Evolutionary conservation across 2,329 filamentous ascomycete species (phyloP).

Genomic region (Penicillium digitatum): DNA sequence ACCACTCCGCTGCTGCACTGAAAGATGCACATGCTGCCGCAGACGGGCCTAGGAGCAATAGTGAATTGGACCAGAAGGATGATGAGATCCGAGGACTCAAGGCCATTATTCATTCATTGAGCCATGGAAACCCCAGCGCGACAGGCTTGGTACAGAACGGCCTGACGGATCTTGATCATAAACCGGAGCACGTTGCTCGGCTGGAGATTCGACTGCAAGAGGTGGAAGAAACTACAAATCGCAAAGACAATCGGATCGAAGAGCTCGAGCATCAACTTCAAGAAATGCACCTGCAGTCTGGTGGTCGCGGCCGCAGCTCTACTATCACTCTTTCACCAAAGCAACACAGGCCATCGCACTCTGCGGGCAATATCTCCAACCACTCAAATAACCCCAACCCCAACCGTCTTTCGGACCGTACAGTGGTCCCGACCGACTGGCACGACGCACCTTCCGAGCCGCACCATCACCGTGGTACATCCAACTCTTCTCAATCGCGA

Average conservation of each 20-base stretch:
- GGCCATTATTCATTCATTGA: conserved; percentile 94
- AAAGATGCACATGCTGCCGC: conserved; percentile 51
- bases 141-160: conserved; percentile 31
- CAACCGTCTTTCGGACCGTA: conserved; percentile 43
- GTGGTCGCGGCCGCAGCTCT: conserved; percentile 31
- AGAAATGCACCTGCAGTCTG: conserved; percentile 31
- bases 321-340: conserved; percentile 35
- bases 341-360: conserved; percentile 33
- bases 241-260: conserved; percentile 70
- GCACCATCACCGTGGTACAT: conserved; percentile 25
- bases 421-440: conserved; percentile 43
- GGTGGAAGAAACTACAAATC: conserved; percentile 67
- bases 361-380: conserved; percentile 25
- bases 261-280: conserved; percentile 79
- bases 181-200: conserved; percentile 56
- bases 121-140: conserved; percentile 53
- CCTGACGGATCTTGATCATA: conserved; percentile 37
- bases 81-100: conserved; percentile 96
- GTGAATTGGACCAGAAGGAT: conserved; percentile 88
- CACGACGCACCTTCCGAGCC: conserved; percentile 32
- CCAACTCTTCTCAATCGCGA: conserved; percentile 30
- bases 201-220: conserved; percentile 78
- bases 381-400: conserved; percentile 30
- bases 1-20: conserved; percentile 66
- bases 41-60: conserved; percentile 49